Conservation (phyloP, 2,329 filamentous ascomycete species). For the Phoma sp. region DNA sequence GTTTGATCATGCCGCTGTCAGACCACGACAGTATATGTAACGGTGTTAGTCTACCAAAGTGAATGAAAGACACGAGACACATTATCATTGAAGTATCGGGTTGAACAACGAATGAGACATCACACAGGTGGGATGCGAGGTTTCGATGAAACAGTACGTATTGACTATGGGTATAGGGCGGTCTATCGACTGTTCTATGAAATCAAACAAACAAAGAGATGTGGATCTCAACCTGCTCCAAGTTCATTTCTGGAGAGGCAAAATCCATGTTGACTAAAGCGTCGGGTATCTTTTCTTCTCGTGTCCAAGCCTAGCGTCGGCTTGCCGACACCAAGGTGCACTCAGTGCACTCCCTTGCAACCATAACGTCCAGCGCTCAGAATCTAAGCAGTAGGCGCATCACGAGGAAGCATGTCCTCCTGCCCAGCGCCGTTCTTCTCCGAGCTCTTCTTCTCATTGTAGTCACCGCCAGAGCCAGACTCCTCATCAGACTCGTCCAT, state of each 20-base stretch:
- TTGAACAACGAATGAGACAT: neutral
- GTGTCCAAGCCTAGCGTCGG: constrained; percentile 16
- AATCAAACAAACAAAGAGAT: constrained; percentile 3
- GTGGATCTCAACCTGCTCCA: constrained; percentile 7
- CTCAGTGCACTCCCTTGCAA: constrained; percentile 19
- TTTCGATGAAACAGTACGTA: constrained; percentile 11
- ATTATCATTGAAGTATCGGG: too few species aligned
- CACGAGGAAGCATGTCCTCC: constrained; percentile 29
- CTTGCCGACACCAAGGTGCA: constrained; percentile 23
- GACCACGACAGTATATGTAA: too few species aligned
- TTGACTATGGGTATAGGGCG: constrained; percentile 23
- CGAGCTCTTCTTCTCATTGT: constrained; percentile 32
- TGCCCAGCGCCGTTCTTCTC: constrained; percentile 16
- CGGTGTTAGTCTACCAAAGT: too few species aligned
- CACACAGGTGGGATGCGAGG: neutral
- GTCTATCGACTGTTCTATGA: constrained; percentile 19
- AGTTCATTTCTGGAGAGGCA: constrained; percentile 14
- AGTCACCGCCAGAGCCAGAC: constrained; percentile 32
- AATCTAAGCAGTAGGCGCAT: constrained; percentile 10
- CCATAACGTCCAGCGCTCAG: constrained; percentile 24
- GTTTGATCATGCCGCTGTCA: too few species aligned
- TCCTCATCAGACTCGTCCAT: constrained; percentile 41
- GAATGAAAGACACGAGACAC: too few species aligned
- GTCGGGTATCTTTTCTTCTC: constrained; percentile 35
- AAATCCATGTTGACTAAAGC: constrained; percentile 25